Evolutionary conservation across 768 basidiomycete genomes (phyloP).

Genomic region (Rhizopogon salebrosus): DNA sequence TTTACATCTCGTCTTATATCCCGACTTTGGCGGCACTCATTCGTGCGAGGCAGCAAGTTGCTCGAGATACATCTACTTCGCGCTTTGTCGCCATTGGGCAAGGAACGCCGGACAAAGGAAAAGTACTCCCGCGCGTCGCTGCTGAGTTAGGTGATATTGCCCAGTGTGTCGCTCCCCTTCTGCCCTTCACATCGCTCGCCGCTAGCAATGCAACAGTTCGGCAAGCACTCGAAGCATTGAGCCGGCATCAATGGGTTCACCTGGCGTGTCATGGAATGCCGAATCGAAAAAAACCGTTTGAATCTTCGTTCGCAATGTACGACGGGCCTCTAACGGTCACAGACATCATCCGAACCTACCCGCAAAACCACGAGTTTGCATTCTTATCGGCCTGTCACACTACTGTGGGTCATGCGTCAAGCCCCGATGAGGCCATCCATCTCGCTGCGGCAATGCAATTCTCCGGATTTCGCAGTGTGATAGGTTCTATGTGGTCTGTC

Average conservation of each 20-base stretch:
- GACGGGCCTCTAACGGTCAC: conserved; percentile 2
- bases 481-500: conserved; percentile 21
- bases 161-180: background rate
- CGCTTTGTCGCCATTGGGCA: background rate
- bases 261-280: conserved; percentile 34
- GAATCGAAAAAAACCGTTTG: conserved; percentile 17
- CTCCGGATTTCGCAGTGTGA: conserved; percentile 16
- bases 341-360: conserved; percentile 6
- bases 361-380: conserved; percentile 8
- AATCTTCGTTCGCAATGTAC: no score
- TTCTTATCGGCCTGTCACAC: conserved; percentile 21
- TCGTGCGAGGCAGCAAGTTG: background rate
- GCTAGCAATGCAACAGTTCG: background rate
- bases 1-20: background rate
- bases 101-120: background rate
- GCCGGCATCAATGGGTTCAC: conserved; percentile 17
- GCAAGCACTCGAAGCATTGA: background rate
- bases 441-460: no score
- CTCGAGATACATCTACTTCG: conserved; percentile 8
- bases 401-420: conserved; percentile 10
- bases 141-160: background rate
- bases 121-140: background rate
- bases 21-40: background rate
- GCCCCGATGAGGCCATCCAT: conserved; percentile 16
- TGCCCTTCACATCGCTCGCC: conserved; percentile 4